These are phyloP conservation scores for Fusarium equiseti DNA, from an alignment of 2,329 filamentous ascomycete genomes.

Conservation along the genomic window DNA sequence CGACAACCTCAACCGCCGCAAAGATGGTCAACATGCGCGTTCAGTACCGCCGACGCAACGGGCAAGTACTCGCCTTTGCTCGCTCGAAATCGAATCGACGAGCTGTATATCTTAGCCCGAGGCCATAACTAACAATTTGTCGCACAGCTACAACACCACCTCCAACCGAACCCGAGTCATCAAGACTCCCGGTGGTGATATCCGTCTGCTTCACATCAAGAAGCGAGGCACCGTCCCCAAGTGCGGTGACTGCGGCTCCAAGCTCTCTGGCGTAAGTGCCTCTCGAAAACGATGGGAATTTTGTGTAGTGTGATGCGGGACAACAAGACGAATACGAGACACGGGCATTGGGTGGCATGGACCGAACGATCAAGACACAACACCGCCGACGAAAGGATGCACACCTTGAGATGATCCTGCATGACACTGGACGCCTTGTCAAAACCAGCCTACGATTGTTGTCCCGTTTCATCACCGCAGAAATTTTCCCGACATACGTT, in stretches of 20 bases:
- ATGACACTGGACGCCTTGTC: not conserved
- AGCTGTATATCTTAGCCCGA: slow-evolving; percentile 27
- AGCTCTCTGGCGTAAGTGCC: slow-evolving; percentile 94
- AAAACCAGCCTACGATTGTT: not conserved
- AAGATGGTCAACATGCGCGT: slow-evolving; percentile 68
- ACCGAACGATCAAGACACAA: not conserved
- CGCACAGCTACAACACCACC: slow-evolving; percentile 90
- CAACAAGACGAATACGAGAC: slow-evolving; percentile 25
- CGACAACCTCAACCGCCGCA: slow-evolving; percentile 51
- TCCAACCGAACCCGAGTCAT: slow-evolving; percentile 97
- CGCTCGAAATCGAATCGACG: slow-evolving; percentile 34
- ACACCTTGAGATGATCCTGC: not conserved
- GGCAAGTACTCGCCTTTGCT: slow-evolving; percentile 67
- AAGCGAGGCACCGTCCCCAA: slow-evolving; percentile 98
- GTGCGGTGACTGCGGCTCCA: slow-evolving; percentile 98
- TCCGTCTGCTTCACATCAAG: slow-evolving; percentile 99
- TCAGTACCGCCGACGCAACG: slow-evolving; percentile 78
- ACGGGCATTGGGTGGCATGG: slow-evolving; percentile 8
- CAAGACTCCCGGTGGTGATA: slow-evolving; percentile 96
- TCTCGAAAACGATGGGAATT: slow-evolving; percentile 29
- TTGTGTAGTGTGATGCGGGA: slow-evolving; percentile 29
- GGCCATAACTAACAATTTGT: slow-evolving; percentile 43
- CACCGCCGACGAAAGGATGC: not conserved
- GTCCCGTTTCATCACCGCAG: slow-evolving; percentile 21
- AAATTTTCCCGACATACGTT: slow-evolving; percentile 1